These are phyloP conservation scores for Nicotiana noctiflora DNA, from an alignment of 257 asterid species.

Conservation along the genomic window DNA sequence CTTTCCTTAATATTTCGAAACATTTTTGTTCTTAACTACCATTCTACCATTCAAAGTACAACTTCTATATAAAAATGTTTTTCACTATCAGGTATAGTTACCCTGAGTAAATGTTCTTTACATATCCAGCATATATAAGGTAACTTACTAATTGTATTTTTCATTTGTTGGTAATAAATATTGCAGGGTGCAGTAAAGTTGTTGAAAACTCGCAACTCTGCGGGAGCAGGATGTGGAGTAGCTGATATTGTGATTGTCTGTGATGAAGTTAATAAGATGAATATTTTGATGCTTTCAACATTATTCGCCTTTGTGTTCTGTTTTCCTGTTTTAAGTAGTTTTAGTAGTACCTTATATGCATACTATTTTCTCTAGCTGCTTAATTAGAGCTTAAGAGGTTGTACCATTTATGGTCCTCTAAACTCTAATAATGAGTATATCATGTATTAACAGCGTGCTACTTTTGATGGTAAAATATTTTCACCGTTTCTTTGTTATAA, in stretches of 20 bases:
- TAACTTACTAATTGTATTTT: not conserved
- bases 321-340: not conserved
- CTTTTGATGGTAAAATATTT: not conserved
- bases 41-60: not conserved
- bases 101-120: too few species aligned
- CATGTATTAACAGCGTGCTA: not conserved
- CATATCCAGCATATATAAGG: not conserved
- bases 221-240: not conserved
- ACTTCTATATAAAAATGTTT: not conserved
- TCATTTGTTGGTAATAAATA: not conserved
- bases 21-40: not conserved
- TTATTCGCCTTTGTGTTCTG: not conserved
- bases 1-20: not conserved
- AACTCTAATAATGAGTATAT: not conserved
- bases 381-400: not conserved
- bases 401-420: not conserved
- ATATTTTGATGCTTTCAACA: not conserved
- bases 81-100: not conserved
- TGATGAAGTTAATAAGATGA: not conserved
- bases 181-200: slow-evolving; percentile 25
- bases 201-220: not conserved
- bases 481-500: not conserved
- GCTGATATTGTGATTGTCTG: not conserved
- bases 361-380: not conserved
- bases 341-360: not conserved